phyloP scores from a whole-genome alignment of 352 stramenopile species.

The Bremia lactucae region DNA sequence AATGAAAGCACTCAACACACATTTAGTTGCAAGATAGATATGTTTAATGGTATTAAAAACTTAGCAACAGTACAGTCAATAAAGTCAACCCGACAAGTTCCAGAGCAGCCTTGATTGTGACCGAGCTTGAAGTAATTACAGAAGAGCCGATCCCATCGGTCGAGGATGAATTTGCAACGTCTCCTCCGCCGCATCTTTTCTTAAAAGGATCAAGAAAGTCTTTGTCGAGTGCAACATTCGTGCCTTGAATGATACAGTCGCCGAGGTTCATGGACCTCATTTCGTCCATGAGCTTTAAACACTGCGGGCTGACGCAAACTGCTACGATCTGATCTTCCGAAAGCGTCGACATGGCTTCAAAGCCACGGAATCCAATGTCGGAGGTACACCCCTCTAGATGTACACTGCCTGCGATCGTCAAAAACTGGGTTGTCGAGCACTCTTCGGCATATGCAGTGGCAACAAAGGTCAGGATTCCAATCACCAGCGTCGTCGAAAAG shows the following conservation, averaged over 20 bases:
- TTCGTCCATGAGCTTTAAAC: conserved; percentile 13
- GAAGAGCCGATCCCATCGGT: neutral
- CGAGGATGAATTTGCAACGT: conserved; percentile 1
- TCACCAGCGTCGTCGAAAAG: neutral
- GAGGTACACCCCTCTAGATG: conserved; percentile 11
- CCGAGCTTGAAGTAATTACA: conserved; percentile 1
- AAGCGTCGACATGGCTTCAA: conserved; percentile 4
- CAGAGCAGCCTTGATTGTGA: neutral
- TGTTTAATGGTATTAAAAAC: neutral
- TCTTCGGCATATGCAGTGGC: conserved; percentile 1
- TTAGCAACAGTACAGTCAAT: neutral
- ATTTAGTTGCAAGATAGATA: too few species aligned
- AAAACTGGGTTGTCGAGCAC: conserved; percentile 5
- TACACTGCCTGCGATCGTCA: conserved; percentile 6
- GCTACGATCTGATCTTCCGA: conserved; percentile 12
- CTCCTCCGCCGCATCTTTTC: conserved; percentile 7
- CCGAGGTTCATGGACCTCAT: conserved; percentile 12
- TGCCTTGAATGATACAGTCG: conserved; percentile 15
- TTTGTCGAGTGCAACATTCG: conserved; percentile 8
- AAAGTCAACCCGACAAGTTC: neutral
- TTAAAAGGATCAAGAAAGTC: conserved; percentile 17
- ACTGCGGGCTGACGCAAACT: conserved; percentile 10
- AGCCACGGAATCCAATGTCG: conserved; percentile 8
- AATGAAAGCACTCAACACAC: too few species aligned
- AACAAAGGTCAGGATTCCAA: neutral